Evolutionary conservation across 331 rosid species (phyloP).

Genomic region (Cydonia oblonga): DNA sequence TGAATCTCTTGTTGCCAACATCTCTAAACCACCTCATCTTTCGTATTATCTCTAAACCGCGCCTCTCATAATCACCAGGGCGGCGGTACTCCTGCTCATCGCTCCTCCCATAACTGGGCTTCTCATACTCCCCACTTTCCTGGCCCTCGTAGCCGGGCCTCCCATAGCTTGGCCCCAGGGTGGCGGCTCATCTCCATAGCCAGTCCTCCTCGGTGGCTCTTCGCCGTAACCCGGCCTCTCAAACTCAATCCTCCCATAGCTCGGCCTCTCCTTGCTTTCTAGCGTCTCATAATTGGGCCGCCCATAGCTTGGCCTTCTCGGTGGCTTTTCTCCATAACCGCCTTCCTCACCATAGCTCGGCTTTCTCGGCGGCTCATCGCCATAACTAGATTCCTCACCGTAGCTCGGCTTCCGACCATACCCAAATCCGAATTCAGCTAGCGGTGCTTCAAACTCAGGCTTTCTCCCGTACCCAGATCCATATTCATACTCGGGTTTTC

Average conservation of each 20-base stretch:
- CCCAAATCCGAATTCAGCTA: constrained; percentile 22
- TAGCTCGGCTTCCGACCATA: constrained; percentile 11
- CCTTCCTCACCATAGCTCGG: constrained; percentile 15
- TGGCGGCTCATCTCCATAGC: not conserved
- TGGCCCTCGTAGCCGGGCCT: constrained; percentile 4
- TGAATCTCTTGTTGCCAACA: too few species aligned
- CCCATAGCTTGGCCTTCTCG: not conserved
- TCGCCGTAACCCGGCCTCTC: not conserved
- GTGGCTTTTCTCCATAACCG: not conserved
- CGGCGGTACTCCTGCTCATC: constrained; percentile 25
- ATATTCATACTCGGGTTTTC: not conserved
- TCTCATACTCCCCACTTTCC: constrained; percentile 8
- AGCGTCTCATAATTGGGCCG: not conserved
- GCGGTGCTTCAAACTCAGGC: constrained; percentile 2
- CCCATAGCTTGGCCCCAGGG: constrained; percentile 30
- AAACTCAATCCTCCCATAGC: not conserved
- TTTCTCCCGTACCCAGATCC: constrained; percentile 31
- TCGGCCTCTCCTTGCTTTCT: not conserved
- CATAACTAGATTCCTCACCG: constrained; percentile 15
- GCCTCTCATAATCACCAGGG: too few species aligned
- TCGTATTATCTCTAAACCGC: too few species aligned
- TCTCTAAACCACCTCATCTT: too few species aligned
- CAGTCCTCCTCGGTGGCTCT: not conserved
- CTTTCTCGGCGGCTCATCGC: constrained; percentile 30
- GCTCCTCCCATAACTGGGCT: constrained; percentile 11